These are phyloP conservation scores for Theileria equi DNA, from an alignment of 169 alveolate genomes.

Conservation along the genomic window DNA sequence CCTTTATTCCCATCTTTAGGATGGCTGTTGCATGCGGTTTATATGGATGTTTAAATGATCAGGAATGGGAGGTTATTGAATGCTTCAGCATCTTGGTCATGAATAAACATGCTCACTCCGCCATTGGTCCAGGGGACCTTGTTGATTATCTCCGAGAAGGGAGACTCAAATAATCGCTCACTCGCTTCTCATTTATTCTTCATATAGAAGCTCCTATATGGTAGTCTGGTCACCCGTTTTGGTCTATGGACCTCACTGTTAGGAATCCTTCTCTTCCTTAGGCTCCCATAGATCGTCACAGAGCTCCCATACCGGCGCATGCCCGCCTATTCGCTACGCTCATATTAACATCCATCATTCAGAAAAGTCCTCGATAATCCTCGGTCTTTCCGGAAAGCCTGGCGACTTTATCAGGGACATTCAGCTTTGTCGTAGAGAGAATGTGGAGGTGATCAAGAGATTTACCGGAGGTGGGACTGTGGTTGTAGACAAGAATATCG, in stretches of 20 bases:
- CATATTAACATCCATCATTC: not conserved
- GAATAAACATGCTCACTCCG: too few species aligned
- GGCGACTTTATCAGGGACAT: conserved; percentile 54
- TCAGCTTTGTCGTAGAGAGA: conserved; percentile 33
- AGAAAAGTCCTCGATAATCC: too few species aligned
- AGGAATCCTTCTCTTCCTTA: not conserved
- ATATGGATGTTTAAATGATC: too few species aligned
- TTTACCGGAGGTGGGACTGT: conserved; percentile 81
- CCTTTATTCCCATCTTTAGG: too few species aligned
- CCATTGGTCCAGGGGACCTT: too few species aligned
- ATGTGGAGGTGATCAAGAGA: conserved; percentile 58
- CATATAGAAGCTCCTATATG: too few species aligned
- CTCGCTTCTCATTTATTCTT: too few species aligned
- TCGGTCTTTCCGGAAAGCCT: conserved; percentile 68
- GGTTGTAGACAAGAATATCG: conserved; percentile 56
- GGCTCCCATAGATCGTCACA: not conserved
- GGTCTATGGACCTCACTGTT: not conserved
- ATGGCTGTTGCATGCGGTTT: too few species aligned
- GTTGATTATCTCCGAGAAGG: too few species aligned
- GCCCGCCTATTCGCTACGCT: not conserved
- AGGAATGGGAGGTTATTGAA: too few species aligned
- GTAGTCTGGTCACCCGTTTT: not conserved
- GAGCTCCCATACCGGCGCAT: not conserved
- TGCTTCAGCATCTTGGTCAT: too few species aligned
- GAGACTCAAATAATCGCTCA: too few species aligned